phyloP scores from a whole-genome alignment of 352 stramenopile genomes.

The Hyaloperonospora brassicae region DNA sequence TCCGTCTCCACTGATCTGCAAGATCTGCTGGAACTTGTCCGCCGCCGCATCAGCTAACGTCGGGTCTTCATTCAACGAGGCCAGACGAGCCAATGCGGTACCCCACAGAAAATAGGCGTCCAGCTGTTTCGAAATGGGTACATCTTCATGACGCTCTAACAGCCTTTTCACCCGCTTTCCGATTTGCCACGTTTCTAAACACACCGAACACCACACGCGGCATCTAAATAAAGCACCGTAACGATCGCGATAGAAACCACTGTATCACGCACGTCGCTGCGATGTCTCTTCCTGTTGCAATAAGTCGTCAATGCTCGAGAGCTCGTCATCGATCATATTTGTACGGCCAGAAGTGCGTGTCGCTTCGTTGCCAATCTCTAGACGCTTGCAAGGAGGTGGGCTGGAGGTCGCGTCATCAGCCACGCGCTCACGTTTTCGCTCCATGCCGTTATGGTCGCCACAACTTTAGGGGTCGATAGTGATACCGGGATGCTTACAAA shows the following conservation, averaged over 20 bases:
- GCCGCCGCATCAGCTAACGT: slow-evolving; percentile 58
- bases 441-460: not conserved
- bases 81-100: slow-evolving; percentile 60
- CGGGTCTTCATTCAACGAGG: slow-evolving; percentile 68
- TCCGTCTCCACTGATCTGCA: slow-evolving; percentile 20
- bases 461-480: no score
- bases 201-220: slow-evolving; percentile 1
- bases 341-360: not conserved
- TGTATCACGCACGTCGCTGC: slow-evolving; percentile 36
- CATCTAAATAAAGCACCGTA: slow-evolving; percentile 1
- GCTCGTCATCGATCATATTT: slow-evolving; percentile 23
- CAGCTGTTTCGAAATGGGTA: slow-evolving; percentile 47
- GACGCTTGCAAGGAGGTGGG: not conserved
- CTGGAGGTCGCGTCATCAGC: not conserved
- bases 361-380: not conserved
- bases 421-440: slow-evolving; percentile 8
- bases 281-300: slow-evolving; percentile 60
- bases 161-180: slow-evolving; percentile 77
- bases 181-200: slow-evolving; percentile 77
- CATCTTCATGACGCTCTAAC: slow-evolving; percentile 47
- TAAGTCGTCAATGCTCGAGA: slow-evolving; percentile 44
- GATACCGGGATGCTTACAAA: no score
- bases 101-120: slow-evolving; percentile 80
- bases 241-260: not conserved
- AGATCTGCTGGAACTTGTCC: slow-evolving; percentile 81